Base-by-base conservation (phyloP, 169 alveolate species). In the Eimeria maxima region DNA sequence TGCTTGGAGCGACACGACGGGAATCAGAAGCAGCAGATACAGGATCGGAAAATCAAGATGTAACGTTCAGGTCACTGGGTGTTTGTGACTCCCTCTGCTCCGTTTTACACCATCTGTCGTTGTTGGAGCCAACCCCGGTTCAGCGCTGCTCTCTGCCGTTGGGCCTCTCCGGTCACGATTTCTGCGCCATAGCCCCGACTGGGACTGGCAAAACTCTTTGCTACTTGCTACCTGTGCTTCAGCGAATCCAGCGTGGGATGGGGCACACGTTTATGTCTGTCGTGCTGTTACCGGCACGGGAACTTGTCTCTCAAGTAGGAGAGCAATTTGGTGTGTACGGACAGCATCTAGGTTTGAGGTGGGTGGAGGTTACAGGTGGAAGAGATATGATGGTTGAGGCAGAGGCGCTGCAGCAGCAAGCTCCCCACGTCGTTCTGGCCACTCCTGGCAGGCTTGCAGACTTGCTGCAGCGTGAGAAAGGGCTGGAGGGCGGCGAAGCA, bases 121-220 rank as follows among this genome's bases (percentile, higher is more conserved):
- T 65, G 47, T 92, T 50, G 6, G 50, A 65, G 27, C 97, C 97
- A 53, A 92, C 97, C 24, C 96, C 95, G 89, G 99, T 99, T 45
- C 99, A 99, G 97, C 97, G 97, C 65, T 99, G 98, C 94, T 97
- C 99, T 27, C 97, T 99, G 45, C 99, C 99, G 10, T 97, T 96
- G 73, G 99, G 99, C 4, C 97, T 99, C 73, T 96, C 97, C 71
- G 99, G 99, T 60, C 98, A 98, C 71, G 99, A 99, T 96, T 98
- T 99, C n/a, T 99, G 99, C 65, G 99, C 99, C 11, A 97, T 99
- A 69, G 99, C 99, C 10, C 99, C 98, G 78, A 99, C 99, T 6
- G 99, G 99, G 29, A 97, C 98, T 29, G 99, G 99, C n/a, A 98
- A 98, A 95, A 98, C 99, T 0, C 95, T 90, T 57, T 98, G 99